Percentiles rank a stretch among this genome's conserved stretches.
Conservation (phyloP, 192 early-diverging fungal species). For the Rhizophagus sp. region DNA sequence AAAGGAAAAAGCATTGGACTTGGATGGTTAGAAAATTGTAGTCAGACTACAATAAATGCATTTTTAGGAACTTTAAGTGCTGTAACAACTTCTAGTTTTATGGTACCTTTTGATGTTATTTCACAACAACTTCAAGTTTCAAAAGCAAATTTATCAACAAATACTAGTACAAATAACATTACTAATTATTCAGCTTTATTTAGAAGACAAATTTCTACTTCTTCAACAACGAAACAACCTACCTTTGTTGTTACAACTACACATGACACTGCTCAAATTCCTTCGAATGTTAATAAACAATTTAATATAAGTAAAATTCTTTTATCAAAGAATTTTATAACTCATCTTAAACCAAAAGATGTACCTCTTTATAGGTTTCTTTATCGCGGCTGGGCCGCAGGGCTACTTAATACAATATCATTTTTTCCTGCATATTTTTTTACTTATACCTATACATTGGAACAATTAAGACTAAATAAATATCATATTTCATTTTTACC, state of each 20-base stretch:
- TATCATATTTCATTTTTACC: slow-evolving; percentile 2
- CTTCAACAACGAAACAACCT: not conserved
- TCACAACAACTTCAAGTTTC: slow-evolving; percentile 27
- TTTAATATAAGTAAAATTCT: not conserved
- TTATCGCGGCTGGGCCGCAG: slow-evolving; percentile 23
- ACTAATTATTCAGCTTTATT: not conserved
- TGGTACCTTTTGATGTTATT: slow-evolving; percentile 34
- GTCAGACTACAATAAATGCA: not conserved
- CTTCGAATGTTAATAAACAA: not conserved
- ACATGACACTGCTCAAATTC: not conserved
- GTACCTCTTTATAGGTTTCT: slow-evolving; percentile 16
- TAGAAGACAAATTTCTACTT: not conserved
- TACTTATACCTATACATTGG: slow-evolving; percentile 16
- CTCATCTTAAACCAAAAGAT: slow-evolving; percentile 24
- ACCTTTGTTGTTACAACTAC: not conserved
- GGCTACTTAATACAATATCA: slow-evolving; percentile 4
- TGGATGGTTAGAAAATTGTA: slow-evolving; percentile 14
- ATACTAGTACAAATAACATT: not conserved
- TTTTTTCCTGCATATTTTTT: slow-evolving; percentile 30
- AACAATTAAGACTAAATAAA: slow-evolving; percentile 5
- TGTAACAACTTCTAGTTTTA: slow-evolving; percentile 19
- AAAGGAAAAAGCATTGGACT: slow-evolving; percentile 1
- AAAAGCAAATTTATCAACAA: not conserved
- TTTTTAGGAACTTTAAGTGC: slow-evolving; percentile 28
- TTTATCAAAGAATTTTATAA: slow-evolving; percentile 21